Percentiles rank a stretch among this genome's conserved stretches.
Conservation (phyloP, 345 rosid genomes). For the Hypericum androsaemum region DNA sequence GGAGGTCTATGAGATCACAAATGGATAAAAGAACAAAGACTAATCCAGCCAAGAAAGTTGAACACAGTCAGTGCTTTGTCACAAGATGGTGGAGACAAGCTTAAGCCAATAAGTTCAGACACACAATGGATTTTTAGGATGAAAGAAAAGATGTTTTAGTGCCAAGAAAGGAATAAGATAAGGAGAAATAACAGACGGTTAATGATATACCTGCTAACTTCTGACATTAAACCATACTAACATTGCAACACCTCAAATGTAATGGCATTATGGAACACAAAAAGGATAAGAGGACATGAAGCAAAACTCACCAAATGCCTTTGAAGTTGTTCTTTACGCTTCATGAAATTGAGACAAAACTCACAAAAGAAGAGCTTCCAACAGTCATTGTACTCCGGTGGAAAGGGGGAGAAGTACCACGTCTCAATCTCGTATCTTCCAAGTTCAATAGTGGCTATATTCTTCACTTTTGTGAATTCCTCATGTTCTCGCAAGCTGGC, state of each 20-base stretch:
- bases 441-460: slow-evolving; percentile 93
- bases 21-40: no score
- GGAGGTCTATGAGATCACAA: no score
- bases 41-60: no score
- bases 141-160: background rate
- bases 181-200: background rate
- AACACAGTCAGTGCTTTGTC: no score
- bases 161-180: background rate
- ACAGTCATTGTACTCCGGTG: slow-evolving; percentile 92
- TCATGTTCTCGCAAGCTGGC: slow-evolving; percentile 99
- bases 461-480: slow-evolving; percentile 97
- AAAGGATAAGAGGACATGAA: slow-evolving; percentile 4
- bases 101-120: no score
- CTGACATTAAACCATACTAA: background rate
- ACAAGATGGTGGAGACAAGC: no score
- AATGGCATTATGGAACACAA: background rate
- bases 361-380: slow-evolving; percentile 97
- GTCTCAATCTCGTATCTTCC: slow-evolving; percentile 99
- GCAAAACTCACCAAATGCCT: slow-evolving; percentile 84
- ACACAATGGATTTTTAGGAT: background rate
- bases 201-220: background rate
- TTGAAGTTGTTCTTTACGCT: slow-evolving; percentile 98
- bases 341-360: slow-evolving; percentile 96
- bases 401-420: slow-evolving; percentile 99
- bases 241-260: background rate